Evolutionary conservation across 345 rosid genomes (phyloP).

Genomic region (Syzygium aromaticum): DNA sequence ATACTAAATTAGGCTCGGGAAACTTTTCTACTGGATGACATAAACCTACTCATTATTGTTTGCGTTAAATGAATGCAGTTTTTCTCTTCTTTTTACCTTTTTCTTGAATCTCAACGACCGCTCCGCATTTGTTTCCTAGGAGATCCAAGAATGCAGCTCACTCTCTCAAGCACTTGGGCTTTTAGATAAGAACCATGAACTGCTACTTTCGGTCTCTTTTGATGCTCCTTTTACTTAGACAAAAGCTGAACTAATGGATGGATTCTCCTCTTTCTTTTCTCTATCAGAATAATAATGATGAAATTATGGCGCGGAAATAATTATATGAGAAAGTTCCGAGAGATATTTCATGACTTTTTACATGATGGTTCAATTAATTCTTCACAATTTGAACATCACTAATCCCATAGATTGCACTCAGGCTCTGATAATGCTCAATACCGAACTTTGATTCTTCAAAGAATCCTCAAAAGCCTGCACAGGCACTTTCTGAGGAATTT

Average conservation of each 20-base stretch:
- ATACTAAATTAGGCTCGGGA: not conserved
- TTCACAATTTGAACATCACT: not conserved
- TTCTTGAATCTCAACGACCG: not conserved
- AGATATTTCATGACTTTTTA: not conserved
- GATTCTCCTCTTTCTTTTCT: not conserved
- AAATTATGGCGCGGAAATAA: not conserved
- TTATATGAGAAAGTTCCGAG: not conserved
- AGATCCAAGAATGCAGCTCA: not conserved
- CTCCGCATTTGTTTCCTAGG: not conserved
- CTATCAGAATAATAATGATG: not conserved
- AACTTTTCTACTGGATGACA: not conserved
- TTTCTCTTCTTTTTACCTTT: not conserved
- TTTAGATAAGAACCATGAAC: not conserved
- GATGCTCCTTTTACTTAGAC: not conserved
- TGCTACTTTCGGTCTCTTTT: not conserved
- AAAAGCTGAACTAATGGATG: not conserved
- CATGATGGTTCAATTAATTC: not conserved
- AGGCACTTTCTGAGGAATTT: not conserved
- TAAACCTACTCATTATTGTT: not conserved
- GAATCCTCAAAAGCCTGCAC: not conserved
- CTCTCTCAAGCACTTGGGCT: not conserved
- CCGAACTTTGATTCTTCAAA: not conserved
- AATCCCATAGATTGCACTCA: not conserved
- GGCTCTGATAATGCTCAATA: not conserved
- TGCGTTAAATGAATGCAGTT: not conserved